A percentile compares a stretch with the other conserved stretches of the same genome.
phyloP scores from a whole-genome alignment of 306 rosid species.

The Dalbergia oliveri region DNA sequence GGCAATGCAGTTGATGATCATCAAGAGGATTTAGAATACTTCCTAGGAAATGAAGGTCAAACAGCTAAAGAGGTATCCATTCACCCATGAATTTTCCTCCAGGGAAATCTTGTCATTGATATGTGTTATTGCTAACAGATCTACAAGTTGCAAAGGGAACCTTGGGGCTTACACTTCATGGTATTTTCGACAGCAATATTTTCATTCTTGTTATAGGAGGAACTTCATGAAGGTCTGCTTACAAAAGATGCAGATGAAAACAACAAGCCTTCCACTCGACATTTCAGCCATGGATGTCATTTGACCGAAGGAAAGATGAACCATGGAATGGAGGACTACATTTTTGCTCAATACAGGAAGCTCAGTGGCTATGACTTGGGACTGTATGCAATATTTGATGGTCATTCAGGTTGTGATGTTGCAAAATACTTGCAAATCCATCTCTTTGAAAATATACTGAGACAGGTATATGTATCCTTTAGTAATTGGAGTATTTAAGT shows the following conservation, averaged over 20 bases:
- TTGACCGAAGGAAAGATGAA: constrained; percentile 57
- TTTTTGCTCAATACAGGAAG: constrained; percentile 57
- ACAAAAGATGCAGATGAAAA: constrained; percentile 37
- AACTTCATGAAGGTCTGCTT: constrained; percentile 10
- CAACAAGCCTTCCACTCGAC: constrained; percentile 18
- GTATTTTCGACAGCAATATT: not conserved
- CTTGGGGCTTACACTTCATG: not conserved
- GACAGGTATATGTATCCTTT: constrained; percentile 48
- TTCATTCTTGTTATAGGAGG: constrained; percentile 28
- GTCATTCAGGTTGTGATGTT: constrained; percentile 65
- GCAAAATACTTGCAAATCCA: constrained; percentile 69
- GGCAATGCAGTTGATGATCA: constrained; percentile 23
- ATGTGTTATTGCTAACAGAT: not conserved
- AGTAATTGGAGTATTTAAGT: not conserved
- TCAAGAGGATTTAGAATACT: constrained; percentile 39
- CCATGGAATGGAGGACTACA: constrained; percentile 74
- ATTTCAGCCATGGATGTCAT: constrained; percentile 63
- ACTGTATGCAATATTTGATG: constrained; percentile 72
- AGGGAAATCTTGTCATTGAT: constrained; percentile 4
- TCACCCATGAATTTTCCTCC: not conserved
- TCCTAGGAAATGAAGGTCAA: constrained; percentile 42
- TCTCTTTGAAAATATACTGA: constrained; percentile 62
- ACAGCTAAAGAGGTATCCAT: constrained; percentile 41
- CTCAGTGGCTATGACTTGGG: constrained; percentile 60
- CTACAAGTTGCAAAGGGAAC: not conserved